These are phyloP conservation scores for Oenanthe javanica DNA, from an alignment of 140 eudicot genomes.

Conservation along the genomic window DNA sequence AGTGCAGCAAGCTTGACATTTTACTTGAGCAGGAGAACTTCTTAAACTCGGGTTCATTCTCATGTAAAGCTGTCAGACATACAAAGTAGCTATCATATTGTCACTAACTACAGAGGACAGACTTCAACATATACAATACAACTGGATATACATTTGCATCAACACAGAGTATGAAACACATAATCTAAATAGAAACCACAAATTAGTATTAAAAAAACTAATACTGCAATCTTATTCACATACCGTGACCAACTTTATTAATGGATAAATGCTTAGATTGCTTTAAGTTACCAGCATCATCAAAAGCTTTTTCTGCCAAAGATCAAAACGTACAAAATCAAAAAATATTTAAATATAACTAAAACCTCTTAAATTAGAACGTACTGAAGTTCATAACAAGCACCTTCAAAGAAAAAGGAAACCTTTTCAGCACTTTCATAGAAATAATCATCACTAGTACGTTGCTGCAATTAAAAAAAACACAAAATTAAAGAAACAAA, in stretches of 20 bases:
- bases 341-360: neutral
- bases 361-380: neutral
- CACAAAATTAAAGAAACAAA: neutral
- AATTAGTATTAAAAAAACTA: neutral
- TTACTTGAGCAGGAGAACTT: constrained; percentile 73
- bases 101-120: neutral
- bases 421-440: constrained; percentile 91
- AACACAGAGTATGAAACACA: neutral
- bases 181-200: neutral
- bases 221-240: constrained; percentile 8
- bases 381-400: neutral
- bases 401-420: constrained; percentile 98
- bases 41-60: constrained; percentile 59
- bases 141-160: neutral
- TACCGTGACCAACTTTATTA: constrained; percentile 99
- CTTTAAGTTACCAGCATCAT: constrained; percentile 75
- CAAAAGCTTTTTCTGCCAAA: constrained; percentile 85
- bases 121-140: neutral
- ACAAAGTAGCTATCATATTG: neutral
- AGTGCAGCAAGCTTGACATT: constrained; percentile 45
- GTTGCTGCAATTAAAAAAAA: constrained; percentile 33
- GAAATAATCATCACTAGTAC: constrained; percentile 70
- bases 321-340: neutral
- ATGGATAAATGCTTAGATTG: constrained; percentile 88
- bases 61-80: constrained; percentile 67